These are phyloP conservation scores for Lentinula novae-zelandiae DNA, from an alignment of 1,284 basidiomycete species.

Conservation along the genomic window DNA sequence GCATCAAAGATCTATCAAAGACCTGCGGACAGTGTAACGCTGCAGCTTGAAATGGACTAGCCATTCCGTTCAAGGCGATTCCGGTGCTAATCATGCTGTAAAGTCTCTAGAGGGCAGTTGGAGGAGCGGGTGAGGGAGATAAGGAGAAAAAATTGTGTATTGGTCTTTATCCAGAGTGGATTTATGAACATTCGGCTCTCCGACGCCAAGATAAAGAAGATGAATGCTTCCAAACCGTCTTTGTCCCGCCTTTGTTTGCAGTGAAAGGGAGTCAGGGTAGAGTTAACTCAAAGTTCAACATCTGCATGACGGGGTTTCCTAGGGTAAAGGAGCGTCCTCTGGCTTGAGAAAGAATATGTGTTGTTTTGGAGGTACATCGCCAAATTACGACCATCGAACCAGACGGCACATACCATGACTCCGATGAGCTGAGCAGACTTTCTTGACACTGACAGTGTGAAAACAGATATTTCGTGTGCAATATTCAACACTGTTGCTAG, in stretches of 20 bases:
- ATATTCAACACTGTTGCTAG: too few species aligned
- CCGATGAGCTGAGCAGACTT: too few species aligned
- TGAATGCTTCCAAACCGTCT: not conserved
- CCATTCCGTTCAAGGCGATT: not conserved
- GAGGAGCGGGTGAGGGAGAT: not conserved
- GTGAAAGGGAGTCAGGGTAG: not conserved
- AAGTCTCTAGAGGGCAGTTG: not conserved
- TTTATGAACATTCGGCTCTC: not conserved
- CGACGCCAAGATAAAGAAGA: not conserved
- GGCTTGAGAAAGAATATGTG: not conserved
- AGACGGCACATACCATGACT: too few species aligned
- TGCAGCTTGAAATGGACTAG: not conserved
- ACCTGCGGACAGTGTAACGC: not conserved
- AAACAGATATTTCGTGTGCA: too few species aligned
- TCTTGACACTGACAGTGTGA: too few species aligned
- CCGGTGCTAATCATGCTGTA: not conserved
- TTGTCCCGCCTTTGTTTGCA: not conserved
- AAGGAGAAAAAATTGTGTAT: not conserved
- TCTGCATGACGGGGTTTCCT: not conserved
- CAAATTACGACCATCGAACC: too few species aligned
- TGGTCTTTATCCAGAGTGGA: not conserved
- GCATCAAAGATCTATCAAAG: not conserved
- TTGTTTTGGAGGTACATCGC: too few species aligned
- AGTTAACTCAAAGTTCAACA: not conserved
- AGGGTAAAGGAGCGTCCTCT: not conserved